Evolutionary conservation across 176 grass and related monocot species (phyloP).

Genomic region (Avena eriantha): DNA sequence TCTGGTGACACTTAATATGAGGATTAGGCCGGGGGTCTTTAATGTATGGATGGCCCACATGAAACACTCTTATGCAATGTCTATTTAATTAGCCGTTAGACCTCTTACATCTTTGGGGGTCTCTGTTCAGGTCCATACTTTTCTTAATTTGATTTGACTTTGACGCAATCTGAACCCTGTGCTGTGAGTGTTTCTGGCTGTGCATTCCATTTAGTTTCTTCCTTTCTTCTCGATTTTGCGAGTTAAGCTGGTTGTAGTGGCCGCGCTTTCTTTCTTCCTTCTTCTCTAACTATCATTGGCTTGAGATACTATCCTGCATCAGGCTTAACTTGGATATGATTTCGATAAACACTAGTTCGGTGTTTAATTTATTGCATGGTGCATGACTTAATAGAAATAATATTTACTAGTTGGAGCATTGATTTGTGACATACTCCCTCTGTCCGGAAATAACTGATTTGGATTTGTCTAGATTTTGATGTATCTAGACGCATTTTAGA

Average conservation of each 20-base stretch:
- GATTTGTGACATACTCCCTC: neutral
- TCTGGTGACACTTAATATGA: neutral
- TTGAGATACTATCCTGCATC: neutral
- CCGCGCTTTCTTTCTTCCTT: conserved; percentile 18
- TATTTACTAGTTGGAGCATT: neutral
- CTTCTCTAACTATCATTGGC: neutral
- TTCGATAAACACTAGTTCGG: neutral
- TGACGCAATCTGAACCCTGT: neutral
- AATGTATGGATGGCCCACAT: conserved; percentile 31
- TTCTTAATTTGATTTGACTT: conserved; percentile 31
- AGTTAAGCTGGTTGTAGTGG: conserved; percentile 37
- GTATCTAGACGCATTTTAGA: too few species aligned
- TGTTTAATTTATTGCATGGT: neutral
- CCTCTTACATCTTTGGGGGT: conserved; percentile 2
- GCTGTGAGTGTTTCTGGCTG: neutral
- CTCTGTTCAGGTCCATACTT: neutral
- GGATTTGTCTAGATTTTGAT: too few species aligned
- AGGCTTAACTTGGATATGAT: neutral
- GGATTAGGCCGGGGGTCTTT: neutral
- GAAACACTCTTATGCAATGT: conserved; percentile 10
- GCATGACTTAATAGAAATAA: conserved; percentile 1
- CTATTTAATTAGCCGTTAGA: neutral
- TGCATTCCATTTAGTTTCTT: conserved; percentile 22
- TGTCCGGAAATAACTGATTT: too few species aligned
- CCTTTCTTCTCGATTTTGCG: conserved; percentile 24